Evolutionary conservation across 352 stramenopile species (phyloP), one percentile per base, ranked within the genome.

Genomic region (Phytopythium helicoides): DNA sequence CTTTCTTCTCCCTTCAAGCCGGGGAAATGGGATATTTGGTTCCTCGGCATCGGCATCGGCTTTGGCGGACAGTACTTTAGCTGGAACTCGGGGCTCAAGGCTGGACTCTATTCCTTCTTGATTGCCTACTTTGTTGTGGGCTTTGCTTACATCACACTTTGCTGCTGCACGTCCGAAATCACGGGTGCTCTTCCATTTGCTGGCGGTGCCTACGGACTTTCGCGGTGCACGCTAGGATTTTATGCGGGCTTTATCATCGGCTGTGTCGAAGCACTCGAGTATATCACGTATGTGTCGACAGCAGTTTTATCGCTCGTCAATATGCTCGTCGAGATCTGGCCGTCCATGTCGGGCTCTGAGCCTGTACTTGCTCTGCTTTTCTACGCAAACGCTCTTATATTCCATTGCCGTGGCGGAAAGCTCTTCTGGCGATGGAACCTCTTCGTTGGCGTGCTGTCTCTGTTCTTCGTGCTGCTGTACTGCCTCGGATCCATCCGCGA

Each of bases 1-100:
- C 55, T 97, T 33, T 33, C 28, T 5, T 33, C 28, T 9, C 28
- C 97, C 64, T 97, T 97, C 70, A 94, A 94, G 59, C 83, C 95
- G 19, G 93, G 93, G 41, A 92, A 95, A 34, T 96, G 85, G 54
- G 67, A 76, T 42, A 62, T 76, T 57, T 74, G 49, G 56, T 58
- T 68, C 9, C 50, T 74, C 19, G 67, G 67, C 0, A 59, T 76
- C 33, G 46, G 48, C 8, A 74, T 74, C 45, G 67, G 54, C 6
- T 56, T 76, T 8, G 64, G 64, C 28, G 64, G 67, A 0, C 67
- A 76, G 52, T 71, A 68, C 57, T 70, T 73, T 28, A 60, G 52
- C 48, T 76, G 67, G 60, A 76, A 76, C 45, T 45, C 36, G 6
- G 67, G 67, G 2, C 57, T 76, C n/a, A 31, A 23, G 0, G 56